phyloP scores from a whole-genome alignment of 2,329 filamentous ascomycete genomes.

The Myriosclerotinia scirpicola region DNA sequence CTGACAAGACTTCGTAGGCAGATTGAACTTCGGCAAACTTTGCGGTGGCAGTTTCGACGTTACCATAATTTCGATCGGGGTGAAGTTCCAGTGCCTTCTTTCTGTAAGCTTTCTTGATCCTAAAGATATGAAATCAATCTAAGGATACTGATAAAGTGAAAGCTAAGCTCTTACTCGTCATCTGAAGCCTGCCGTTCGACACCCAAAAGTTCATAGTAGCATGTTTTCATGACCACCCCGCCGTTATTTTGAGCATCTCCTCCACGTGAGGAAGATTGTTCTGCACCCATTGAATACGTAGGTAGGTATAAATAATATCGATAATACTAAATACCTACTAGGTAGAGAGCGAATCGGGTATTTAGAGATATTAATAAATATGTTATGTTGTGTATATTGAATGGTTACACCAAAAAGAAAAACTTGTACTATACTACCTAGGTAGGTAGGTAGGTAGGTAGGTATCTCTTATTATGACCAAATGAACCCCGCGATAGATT shows the following conservation, averaged over 20 bases:
- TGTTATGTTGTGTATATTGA: too few relatives aligned
- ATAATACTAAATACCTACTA: background rate
- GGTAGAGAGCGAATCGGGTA: too few relatives aligned
- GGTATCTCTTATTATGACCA: too few relatives aligned
- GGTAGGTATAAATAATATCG: too few relatives aligned
- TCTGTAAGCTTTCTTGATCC: slow-evolving; percentile 91
- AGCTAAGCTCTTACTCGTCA: slow-evolving; percentile 62
- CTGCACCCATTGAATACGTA: slow-evolving; percentile 31
- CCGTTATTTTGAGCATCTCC: slow-evolving; percentile 22
- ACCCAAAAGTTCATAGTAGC: slow-evolving; percentile 82
- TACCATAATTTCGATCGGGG: slow-evolving; percentile 87
- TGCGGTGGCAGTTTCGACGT: slow-evolving; percentile 78
- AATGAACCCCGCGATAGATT: too few relatives aligned
- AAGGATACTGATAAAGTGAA: slow-evolving; percentile 2
- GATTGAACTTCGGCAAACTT: slow-evolving; percentile 90
- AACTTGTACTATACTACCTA: too few relatives aligned
- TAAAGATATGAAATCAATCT: slow-evolving; percentile 41
- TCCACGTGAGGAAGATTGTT: slow-evolving; percentile 31
- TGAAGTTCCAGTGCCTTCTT: slow-evolving; percentile 89
- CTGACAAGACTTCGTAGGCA: slow-evolving; percentile 93
- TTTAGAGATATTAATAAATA: too few relatives aligned
- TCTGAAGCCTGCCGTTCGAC: slow-evolving; percentile 72
- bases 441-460: too few relatives aligned
- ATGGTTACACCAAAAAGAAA: too few relatives aligned
- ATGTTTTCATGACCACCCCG: slow-evolving; percentile 54